A percentile compares a stretch with the other conserved stretches of the same genome.
Conservation (phyloP, 352 stramenopile genomes). For the Globisporangium heterothallicum region DNA sequence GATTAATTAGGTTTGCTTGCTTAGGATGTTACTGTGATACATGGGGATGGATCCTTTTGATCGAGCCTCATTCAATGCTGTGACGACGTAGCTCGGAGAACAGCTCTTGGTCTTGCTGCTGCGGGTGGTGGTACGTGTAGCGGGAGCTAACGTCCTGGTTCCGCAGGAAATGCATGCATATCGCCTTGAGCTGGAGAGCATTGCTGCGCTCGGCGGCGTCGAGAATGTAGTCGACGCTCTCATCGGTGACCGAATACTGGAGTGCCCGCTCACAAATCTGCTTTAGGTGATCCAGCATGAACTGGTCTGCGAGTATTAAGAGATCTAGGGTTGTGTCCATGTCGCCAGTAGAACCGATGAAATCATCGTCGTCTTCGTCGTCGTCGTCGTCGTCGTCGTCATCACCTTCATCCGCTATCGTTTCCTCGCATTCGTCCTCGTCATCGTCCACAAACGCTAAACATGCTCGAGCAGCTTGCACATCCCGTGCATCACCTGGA, state of each 20-base stretch:
- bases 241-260: slow-evolving; percentile 69
- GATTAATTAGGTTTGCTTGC: too few relatives aligned
- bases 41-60: too few relatives aligned
- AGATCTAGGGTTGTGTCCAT: slow-evolving; percentile 83
- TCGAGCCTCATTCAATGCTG: slow-evolving; percentile 10
- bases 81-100: slow-evolving; percentile 11
- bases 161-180: slow-evolving; percentile 91
- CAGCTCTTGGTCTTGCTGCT: slow-evolving; percentile 6
- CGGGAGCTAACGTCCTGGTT: slow-evolving; percentile 43
- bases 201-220: slow-evolving; percentile 90
- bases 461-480: slow-evolving; percentile 4
- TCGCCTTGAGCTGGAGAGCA: slow-evolving; percentile 83
- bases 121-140: slow-evolving; percentile 8
- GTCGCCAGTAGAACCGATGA: slow-evolving; percentile 28
- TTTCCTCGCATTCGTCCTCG: slow-evolving; percentile 3
- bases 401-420: background rate
- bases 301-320: slow-evolving; percentile 92
- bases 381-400: background rate
- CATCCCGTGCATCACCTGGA: slow-evolving; percentile 9
- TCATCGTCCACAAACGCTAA: slow-evolving; percentile 16
- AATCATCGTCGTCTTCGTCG: slow-evolving; percentile 7
- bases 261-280: slow-evolving; percentile 91
- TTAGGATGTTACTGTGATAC: too few relatives aligned
- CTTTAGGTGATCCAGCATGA: slow-evolving; percentile 96
- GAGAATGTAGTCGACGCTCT: slow-evolving; percentile 86